These are phyloP conservation scores for Fusarium praegraminearum DNA, from an alignment of 2,329 filamentous ascomycete species.

Conservation along the genomic window DNA sequence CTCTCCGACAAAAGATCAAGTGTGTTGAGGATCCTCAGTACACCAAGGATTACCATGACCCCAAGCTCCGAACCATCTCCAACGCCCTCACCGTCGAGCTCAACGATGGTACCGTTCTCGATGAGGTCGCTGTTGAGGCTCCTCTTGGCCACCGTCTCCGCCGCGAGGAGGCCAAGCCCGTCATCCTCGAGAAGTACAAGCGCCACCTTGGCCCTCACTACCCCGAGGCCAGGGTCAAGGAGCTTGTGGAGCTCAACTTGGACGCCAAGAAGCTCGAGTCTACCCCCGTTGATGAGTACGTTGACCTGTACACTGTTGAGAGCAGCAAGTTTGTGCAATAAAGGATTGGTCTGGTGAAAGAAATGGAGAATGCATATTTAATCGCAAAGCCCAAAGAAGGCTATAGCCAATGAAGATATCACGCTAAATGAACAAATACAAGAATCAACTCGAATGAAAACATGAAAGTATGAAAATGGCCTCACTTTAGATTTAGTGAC, in stretches of 20 bases:
- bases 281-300: constrained; percentile 90
- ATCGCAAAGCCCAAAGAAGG: constrained; percentile 34
- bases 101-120: constrained; percentile 91
- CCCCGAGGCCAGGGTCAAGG: constrained; percentile 78
- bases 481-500: not conserved
- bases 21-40: constrained; percentile 97
- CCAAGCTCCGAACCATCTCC: constrained; percentile 92
- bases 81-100: constrained; percentile 96
- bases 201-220: constrained; percentile 90
- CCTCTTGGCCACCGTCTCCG: constrained; percentile 92
- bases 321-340: constrained; percentile 68
- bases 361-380: constrained; percentile 23
- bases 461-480: not conserved
- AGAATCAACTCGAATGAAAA: constrained; percentile 6
- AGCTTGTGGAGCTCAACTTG: constrained; percentile 84
- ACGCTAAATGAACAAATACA: constrained; percentile 26
- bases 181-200: constrained; percentile 96
- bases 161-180: constrained; percentile 96
- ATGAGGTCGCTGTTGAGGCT: constrained; percentile 93
- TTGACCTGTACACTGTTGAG: constrained; percentile 81
- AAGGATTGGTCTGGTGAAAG: constrained; percentile 6
- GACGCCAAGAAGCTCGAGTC: constrained; percentile 80
- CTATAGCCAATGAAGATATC: constrained; percentile 19
- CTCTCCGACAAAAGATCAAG: constrained; percentile 90
- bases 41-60: constrained; percentile 96